Conservation (phyloP, 2,329 filamentous ascomycete species). For the Alternaria gansuensis region DNA sequence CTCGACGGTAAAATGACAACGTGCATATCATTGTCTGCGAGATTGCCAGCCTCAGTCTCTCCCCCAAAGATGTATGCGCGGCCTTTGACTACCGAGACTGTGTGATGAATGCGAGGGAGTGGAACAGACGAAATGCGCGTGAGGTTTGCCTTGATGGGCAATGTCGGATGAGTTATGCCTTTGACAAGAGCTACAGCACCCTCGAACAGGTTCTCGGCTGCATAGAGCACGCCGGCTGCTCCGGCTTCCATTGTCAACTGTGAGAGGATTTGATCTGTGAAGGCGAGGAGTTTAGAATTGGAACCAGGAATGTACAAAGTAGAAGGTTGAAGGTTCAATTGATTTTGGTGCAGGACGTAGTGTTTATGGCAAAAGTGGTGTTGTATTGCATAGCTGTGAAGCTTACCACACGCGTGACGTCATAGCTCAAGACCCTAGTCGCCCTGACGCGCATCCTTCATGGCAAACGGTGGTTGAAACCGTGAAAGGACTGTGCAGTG, state of each 20-base stretch:
- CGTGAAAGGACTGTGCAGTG: background rate
- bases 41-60: conserved; percentile 48
- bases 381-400: conserved; percentile 19
- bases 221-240: conserved; percentile 51
- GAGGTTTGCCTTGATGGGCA: conserved; percentile 62
- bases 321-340: background rate
- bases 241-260: conserved; percentile 57
- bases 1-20: conserved; percentile 61
- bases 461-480: background rate
- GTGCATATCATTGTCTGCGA: conserved; percentile 63
- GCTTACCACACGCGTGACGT: conserved; percentile 16
- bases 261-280: background rate
- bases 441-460: conserved; percentile 6
- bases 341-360: background rate
- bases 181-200: conserved; percentile 60
- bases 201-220: conserved; percentile 48
- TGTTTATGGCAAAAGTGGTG: conserved; percentile 15
- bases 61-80: conserved; percentile 67
- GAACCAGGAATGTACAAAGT: background rate
- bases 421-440: conserved; percentile 17
- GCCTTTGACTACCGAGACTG: conserved; percentile 62
- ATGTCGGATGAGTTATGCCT: conserved; percentile 58
- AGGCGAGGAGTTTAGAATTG: background rate
- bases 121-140: conserved; percentile 57
- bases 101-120: conserved; percentile 62